phyloP scores from a whole-genome alignment of 345 rosid species.

The Eucalyptus decipiens region DNA sequence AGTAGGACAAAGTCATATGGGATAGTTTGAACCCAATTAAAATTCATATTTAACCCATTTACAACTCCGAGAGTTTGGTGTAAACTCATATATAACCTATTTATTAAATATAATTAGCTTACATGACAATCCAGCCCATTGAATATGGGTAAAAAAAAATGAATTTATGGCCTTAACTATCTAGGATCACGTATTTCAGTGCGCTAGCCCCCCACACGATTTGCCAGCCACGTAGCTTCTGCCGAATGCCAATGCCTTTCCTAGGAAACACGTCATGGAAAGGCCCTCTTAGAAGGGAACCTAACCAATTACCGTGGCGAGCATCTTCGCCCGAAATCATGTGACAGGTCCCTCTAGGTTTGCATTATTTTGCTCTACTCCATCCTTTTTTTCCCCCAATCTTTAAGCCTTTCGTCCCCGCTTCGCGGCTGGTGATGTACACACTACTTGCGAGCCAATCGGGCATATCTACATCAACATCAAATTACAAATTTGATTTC shows the following conservation, averaged over 20 bases:
- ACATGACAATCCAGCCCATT: no score
- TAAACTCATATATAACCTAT: no score
- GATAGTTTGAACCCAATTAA: accelerated
- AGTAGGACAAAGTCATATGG: no score
- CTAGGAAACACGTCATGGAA: not conserved
- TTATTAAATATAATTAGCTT: no score
- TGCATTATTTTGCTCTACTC: not conserved
- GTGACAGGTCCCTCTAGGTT: not conserved
- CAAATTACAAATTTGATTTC: not conserved
- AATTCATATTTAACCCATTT: no score
- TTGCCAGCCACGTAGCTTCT: not conserved
- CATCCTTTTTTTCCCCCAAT: not conserved
- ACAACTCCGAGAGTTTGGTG: no score
- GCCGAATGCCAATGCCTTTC: not conserved
- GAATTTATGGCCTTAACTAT: not conserved
- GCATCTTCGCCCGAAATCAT: not conserved
- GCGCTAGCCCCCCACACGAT: not conserved
- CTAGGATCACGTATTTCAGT: not conserved
- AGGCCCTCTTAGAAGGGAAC: not conserved
- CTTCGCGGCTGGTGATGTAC: not conserved
- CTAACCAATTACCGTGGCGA: not conserved
- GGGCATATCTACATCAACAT: not conserved
- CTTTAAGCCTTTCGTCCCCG: not conserved
- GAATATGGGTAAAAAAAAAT: not conserved
- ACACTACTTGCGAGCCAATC: not conserved